Evolutionary conservation across 805 yeast genomes (phyloP).

Genomic region (Isabelozyma pseudorhagii): DNA sequence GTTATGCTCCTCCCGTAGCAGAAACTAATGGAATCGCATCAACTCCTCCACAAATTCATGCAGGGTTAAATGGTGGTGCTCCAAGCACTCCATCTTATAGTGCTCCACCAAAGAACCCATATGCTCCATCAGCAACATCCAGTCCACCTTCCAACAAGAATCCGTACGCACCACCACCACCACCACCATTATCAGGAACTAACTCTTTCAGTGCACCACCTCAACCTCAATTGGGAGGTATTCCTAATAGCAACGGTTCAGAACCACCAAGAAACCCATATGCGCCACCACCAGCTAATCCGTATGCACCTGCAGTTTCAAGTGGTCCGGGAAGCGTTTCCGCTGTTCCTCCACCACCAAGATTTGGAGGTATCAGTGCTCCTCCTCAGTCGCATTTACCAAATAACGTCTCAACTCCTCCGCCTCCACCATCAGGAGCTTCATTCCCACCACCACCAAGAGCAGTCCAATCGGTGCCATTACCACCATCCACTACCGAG

Average conservation of each 20-base stretch:
- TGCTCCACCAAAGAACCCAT: constrained; percentile 29
- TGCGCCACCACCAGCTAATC: constrained; percentile 25
- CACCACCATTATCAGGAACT: constrained; percentile 6
- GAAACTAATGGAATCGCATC: constrained; percentile 14
- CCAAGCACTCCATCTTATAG: constrained; percentile 15
- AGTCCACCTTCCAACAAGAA: constrained; percentile 14
- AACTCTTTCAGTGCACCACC: constrained; percentile 12
- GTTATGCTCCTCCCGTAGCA: constrained; percentile 34
- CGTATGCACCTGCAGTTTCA: constrained; percentile 2
- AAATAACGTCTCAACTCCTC: constrained; percentile 13
- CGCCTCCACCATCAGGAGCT: constrained; percentile 23
- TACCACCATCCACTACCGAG: constrained; percentile 20
- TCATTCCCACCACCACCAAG: constrained; percentile 23
- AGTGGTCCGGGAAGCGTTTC: constrained; percentile 4
- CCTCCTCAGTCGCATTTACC: constrained; percentile 7
- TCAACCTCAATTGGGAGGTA: constrained; percentile 6
- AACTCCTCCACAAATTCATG: constrained; percentile 24
- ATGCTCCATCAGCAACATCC: constrained; percentile 22
- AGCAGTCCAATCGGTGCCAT: constrained; percentile 26
- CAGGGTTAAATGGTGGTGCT: constrained; percentile 11
- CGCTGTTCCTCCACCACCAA: constrained; percentile 5
- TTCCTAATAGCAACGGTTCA: constrained; percentile 1
- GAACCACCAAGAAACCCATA: constrained; percentile 24
- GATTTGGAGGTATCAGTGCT: neutral
- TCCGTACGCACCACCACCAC: constrained; percentile 25